Percentiles rank a stretch among this genome's conserved stretches.
Evolutionary conservation across 2,329 filamentous ascomycete species (phyloP).

Genomic region (Anthostomella pinea): DNA sequence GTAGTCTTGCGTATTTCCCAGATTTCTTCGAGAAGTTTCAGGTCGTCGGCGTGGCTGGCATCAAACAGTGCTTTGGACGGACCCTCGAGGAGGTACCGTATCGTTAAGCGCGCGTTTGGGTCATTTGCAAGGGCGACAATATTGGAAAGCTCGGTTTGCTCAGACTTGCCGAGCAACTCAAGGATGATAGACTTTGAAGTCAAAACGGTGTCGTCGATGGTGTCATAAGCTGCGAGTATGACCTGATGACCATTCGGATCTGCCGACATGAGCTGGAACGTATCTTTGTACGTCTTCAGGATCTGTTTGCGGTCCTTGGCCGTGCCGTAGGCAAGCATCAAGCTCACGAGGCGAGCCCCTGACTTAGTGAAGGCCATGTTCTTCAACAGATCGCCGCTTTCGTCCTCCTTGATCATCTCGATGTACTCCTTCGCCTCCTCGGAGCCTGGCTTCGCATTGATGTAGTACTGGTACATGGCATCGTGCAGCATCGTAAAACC

Average conservation of each 20-base stretch:
- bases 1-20: slow-evolving; percentile 77
- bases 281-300: slow-evolving; percentile 86
- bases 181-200: slow-evolving; percentile 82
- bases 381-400: slow-evolving; percentile 85
- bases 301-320: slow-evolving; percentile 93
- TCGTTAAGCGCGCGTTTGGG: slow-evolving; percentile 60
- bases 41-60: slow-evolving; percentile 59
- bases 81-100: slow-evolving; percentile 80
- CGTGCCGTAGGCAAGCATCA: slow-evolving; percentile 77
- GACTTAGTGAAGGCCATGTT: slow-evolving; percentile 95
- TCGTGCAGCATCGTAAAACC: slow-evolving; percentile 98
- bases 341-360: slow-evolving; percentile 75
- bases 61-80: slow-evolving; percentile 61
- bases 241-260: slow-evolving; percentile 78
- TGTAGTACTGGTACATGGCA: slow-evolving; percentile 95
- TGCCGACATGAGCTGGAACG: slow-evolving; percentile 77
- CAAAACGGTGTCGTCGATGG: slow-evolving; percentile 91
- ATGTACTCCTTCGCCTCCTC: slow-evolving; percentile 84
- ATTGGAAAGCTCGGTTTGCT: slow-evolving; percentile 60
- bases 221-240: slow-evolving; percentile 81
- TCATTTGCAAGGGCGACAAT: slow-evolving; percentile 64
- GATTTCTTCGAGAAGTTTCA: slow-evolving; percentile 72
- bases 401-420: slow-evolving; percentile 87
- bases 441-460: slow-evolving; percentile 71
- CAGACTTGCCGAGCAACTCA: slow-evolving; percentile 75